Base-by-base conservation (phyloP, 768 basidiomycete species). In the Auricularia sp. region DNA sequence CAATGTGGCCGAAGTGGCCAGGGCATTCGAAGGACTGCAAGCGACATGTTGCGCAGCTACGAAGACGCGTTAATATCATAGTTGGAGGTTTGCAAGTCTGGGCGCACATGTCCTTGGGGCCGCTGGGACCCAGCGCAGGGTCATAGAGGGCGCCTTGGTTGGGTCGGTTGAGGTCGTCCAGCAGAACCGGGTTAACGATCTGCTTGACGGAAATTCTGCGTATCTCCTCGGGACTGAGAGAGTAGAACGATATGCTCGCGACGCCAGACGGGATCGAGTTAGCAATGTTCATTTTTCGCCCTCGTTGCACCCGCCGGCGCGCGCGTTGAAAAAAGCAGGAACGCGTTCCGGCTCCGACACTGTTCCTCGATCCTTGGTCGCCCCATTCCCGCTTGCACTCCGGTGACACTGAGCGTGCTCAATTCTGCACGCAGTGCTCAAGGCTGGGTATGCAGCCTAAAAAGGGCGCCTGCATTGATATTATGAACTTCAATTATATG, bases 1-100 rank as follows among this genome's bases (percentile, higher is more conserved):
- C 94, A 67, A 99, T 96, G 75, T 98, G 97, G 24, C 97, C 97
- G 77, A 90, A 99, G 76, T 99, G 97, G 18, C 97, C 97, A 1
- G 97, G 95, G 75, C 97, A 99, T 66, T 89, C 88, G 78, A 89
- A 98, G 72, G 94, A 96, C 59, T 86, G 91, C 71, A 97, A 83
- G 65, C 83, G 88, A 74, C 97, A 99, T 76, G 97, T 97, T 68
- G 89, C 80, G 74, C 97, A 99, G 66, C 96, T 99, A 73, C 29
- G 61, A 34, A 47, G 65, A 54, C 35, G 16, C 71, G 67, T 64
- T 6, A 45, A 54, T 24, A 64, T 54, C 34, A 34, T 54, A 10
- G 59, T 58, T 62, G 61, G 36, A 36, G 58, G 39, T 18, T 35
- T 35, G 64, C 39, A 65, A 44, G 54, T 21, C 51, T 13, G 14